Percentiles rank a stretch among this genome's conserved stretches.
phyloP scores from a whole-genome alignment of 768 basidiomycete genomes.

The Tylopilus felleus region DNA sequence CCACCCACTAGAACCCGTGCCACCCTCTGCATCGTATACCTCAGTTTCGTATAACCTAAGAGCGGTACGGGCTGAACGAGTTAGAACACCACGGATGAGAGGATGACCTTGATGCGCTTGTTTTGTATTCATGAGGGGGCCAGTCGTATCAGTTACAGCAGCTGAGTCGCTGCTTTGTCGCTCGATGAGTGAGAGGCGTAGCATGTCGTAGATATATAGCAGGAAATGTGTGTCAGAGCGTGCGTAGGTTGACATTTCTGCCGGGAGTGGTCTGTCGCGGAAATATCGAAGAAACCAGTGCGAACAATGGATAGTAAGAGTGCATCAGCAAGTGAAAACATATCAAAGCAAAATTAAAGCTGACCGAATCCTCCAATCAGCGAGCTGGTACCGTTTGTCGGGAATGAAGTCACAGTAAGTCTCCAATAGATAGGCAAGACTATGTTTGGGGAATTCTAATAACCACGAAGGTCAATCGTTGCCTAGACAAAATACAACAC shows the following conservation, averaged over 20 bases:
- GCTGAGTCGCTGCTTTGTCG: slow-evolving; percentile 39
- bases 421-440: slow-evolving; percentile 78
- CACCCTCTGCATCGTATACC: slow-evolving; percentile 61
- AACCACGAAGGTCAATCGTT: background rate
- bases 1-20: slow-evolving; percentile 72
- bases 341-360: slow-evolving; percentile 13
- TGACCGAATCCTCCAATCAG: slow-evolving; percentile 94
- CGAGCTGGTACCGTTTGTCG: slow-evolving; percentile 95
- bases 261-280: slow-evolving; percentile 61
- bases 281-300: background rate
- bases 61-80: slow-evolving; percentile 73
- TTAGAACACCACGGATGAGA: slow-evolving; percentile 61
- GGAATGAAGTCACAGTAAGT: slow-evolving; percentile 88
- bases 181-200: slow-evolving; percentile 84
- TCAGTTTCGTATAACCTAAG: slow-evolving; percentile 69
- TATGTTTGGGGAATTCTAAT: slow-evolving; percentile 77
- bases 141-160: slow-evolving; percentile 17
- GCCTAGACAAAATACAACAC: background rate
- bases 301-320: background rate
- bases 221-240: slow-evolving; percentile 96
- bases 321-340: background rate
- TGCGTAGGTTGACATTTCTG: slow-evolving; percentile 90
- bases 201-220: slow-evolving; percentile 85
- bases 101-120: slow-evolving; percentile 29
- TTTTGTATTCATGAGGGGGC: background rate